Evolutionary conservation across 305 asterid genomes (phyloP).

Genomic region (Caryopteris hybrid): DNA sequence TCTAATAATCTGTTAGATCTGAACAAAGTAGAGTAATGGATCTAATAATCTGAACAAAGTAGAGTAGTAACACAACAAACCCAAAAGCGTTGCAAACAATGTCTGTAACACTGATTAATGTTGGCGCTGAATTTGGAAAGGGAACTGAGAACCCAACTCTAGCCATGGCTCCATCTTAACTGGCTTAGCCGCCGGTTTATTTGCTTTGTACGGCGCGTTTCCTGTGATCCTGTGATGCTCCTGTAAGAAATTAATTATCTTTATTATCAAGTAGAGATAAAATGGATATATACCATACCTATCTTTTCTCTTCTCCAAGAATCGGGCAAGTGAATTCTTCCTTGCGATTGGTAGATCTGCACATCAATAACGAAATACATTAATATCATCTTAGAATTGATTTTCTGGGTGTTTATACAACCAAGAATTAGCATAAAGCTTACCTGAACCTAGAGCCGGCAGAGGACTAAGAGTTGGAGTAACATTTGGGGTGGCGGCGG

Average conservation of each 20-base stretch:
- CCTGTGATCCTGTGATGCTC: conserved; percentile 45
- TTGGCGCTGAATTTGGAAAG: conserved; percentile 31
- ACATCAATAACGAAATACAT: not conserved
- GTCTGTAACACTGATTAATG: too few species aligned
- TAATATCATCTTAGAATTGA: not conserved
- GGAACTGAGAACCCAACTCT: conserved; percentile 40
- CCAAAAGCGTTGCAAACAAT: not conserved
- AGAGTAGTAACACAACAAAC: not conserved
- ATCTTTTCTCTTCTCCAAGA: conserved; percentile 69
- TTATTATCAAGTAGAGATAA: too few species aligned
- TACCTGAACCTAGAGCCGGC: conserved; percentile 36
- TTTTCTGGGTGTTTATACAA: not conserved
- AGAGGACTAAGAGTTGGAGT: too few species aligned
- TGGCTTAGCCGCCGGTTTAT: conserved; percentile 23
- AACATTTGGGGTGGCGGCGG: conserved; percentile 27
- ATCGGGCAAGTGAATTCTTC: conserved; percentile 62
- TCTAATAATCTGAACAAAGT: too few species aligned
- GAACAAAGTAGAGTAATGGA: not conserved
- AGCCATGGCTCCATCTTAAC: conserved; percentile 46
- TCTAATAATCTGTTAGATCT: conserved; percentile 9
- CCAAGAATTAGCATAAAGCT: not conserved
- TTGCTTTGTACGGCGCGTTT: conserved; percentile 47
- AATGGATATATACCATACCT: too few species aligned
- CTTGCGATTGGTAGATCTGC: conserved; percentile 76
- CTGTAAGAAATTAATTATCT: too few species aligned